These are phyloP conservation scores for Podospora comata DNA, from an alignment of 495 filamentous ascomycete species.

Conservation along the genomic window DNA sequence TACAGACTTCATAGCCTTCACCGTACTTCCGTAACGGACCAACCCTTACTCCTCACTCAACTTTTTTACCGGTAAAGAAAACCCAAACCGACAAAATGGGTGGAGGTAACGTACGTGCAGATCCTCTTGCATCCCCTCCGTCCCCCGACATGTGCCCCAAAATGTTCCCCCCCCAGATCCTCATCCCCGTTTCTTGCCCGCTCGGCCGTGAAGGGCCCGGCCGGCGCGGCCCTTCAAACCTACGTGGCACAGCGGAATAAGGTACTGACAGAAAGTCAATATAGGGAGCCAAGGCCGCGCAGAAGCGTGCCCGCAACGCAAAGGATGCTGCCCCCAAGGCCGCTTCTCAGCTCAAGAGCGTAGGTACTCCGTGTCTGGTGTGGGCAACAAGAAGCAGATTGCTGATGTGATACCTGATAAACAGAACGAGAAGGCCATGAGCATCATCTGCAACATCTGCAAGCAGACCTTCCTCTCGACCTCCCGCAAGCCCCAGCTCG, in stretches of 20 bases:
- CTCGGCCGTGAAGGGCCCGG: neutral
- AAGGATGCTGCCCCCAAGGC: conserved; percentile 50
- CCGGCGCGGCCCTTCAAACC: conserved; percentile 3
- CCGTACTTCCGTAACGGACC: neutral
- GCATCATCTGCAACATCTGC: conserved; percentile 56
- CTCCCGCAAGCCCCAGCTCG: conserved; percentile 43
- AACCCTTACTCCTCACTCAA: neutral
- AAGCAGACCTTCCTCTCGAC: conserved; percentile 57
- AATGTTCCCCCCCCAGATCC: neutral
- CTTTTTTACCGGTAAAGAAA: neutral
- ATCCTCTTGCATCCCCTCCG: conserved; percentile 5
- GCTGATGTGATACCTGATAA: too few species aligned
- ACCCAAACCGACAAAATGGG: conserved; percentile 41
- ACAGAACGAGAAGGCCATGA: conserved; percentile 52
- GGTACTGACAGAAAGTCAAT: conserved; percentile 6
- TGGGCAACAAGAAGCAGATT: too few species aligned
- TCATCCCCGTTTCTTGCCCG: neutral
- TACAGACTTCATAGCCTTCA: neutral
- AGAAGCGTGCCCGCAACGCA: conserved; percentile 55
- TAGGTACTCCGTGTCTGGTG: conserved; percentile 27
- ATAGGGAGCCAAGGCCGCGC: conserved; percentile 56
- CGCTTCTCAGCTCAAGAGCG: conserved; percentile 55
- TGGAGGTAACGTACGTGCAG: conserved; percentile 47
- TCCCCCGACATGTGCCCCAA: conserved; percentile 3
- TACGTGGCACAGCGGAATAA: neutral